Evolutionary conservation across 1,284 basidiomycete genomes (phyloP).

Genomic region (Moesziomyces parantarcticus): DNA sequence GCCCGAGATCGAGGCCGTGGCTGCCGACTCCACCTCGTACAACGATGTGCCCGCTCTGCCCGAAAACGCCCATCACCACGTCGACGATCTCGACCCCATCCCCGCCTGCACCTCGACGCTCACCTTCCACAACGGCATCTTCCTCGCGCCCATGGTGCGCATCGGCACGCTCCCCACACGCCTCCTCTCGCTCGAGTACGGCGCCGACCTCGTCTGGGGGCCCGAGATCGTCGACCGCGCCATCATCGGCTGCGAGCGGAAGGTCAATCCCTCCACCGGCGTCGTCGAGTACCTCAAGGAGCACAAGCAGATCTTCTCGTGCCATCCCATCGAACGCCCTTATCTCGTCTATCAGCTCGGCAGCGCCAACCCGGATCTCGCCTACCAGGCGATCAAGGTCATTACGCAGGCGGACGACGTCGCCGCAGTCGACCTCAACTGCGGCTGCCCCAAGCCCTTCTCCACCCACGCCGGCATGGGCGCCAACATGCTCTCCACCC

Average conservation of each 20-base stretch:
- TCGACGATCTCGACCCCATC: conserved; percentile 38
- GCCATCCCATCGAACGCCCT: conserved; percentile 83
- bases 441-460: conserved; percentile 89
- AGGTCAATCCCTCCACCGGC: conserved; percentile 87
- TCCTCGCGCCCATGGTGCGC: conserved; percentile 66
- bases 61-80: conserved; percentile 10
- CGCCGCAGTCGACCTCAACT: conserved; percentile 92
- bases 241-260: conserved; percentile 84
- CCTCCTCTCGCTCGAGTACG: conserved; percentile 88
- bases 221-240: conserved; percentile 97
- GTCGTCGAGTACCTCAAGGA: conserved; percentile 83
- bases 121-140: conserved; percentile 53
- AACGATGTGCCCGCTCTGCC: conserved; percentile 10
- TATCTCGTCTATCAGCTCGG: conserved; percentile 79
- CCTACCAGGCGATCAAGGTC: conserved; percentile 86
- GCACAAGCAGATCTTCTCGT: conserved; percentile 85
- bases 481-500: conserved; percentile 89
- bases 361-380: conserved; percentile 85
- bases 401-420: conserved; percentile 82
- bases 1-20: conserved; percentile 30
- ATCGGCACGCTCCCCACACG: conserved; percentile 76
- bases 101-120: conserved; percentile 37
- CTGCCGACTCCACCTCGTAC: conserved; percentile 42
- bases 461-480: conserved; percentile 96
- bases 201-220: conserved; percentile 94